Evolutionary conservation across 2,329 filamentous ascomycete species (phyloP).

Genomic region (Colletotrichum spaethianum): DNA sequence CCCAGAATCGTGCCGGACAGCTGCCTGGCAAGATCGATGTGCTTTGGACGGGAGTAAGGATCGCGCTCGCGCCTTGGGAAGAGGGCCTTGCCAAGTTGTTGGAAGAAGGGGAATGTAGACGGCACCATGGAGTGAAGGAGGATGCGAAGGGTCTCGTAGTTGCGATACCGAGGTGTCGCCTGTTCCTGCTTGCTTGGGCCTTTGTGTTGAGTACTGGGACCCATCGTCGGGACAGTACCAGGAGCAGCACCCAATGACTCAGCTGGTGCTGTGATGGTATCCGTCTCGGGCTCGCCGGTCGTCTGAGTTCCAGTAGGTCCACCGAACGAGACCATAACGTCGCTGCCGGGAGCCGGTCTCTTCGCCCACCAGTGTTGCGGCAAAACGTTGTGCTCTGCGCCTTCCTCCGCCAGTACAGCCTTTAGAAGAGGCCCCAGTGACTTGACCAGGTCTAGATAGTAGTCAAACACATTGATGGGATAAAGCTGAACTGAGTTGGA

Average conservation of each 20-base stretch:
- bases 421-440: constrained; percentile 84
- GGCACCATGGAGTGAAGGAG: constrained; percentile 84
- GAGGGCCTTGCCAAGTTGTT: constrained; percentile 86
- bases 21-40: constrained; percentile 72
- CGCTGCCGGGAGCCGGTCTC: constrained; percentile 34
- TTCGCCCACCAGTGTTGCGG: constrained; percentile 74
- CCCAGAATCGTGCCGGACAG: constrained; percentile 79
- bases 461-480: constrained; percentile 86
- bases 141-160: constrained; percentile 82
- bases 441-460: constrained; percentile 81
- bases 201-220: constrained; percentile 46
- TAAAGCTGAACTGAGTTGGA: constrained; percentile 77
- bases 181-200: constrained; percentile 61
- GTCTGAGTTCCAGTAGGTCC: constrained; percentile 12
- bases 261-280: constrained; percentile 51
- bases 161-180: constrained; percentile 69
- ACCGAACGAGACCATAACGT: constrained; percentile 25
- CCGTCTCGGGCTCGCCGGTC: constrained; percentile 46
- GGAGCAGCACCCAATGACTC: constrained; percentile 49
- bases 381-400: constrained; percentile 79
- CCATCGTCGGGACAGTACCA: constrained; percentile 44
- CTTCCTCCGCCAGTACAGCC: constrained; percentile 88
- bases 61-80: constrained; percentile 83
- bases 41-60: constrained; percentile 66
- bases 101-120: constrained; percentile 87